These are phyloP conservation scores for Xylaria sp. DNA, from an alignment of 2,329 filamentous ascomycete species.

Conservation along the genomic window DNA sequence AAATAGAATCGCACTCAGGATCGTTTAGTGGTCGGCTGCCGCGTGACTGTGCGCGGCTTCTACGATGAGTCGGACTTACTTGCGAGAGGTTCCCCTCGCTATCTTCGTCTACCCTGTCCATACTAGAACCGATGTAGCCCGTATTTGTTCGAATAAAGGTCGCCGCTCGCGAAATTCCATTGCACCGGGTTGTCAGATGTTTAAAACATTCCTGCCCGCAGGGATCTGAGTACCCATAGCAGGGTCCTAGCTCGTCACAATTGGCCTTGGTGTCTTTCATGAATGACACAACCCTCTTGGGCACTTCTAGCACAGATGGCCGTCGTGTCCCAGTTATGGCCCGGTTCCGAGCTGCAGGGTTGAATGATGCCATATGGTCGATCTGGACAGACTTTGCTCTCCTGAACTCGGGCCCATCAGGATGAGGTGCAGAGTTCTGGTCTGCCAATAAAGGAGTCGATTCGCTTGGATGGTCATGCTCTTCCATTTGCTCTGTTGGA, in stretches of 20 bases:
- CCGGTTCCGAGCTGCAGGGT: slow-evolving; percentile 41
- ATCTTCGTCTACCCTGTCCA: slow-evolving; percentile 47
- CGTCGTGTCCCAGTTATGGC: slow-evolving; percentile 54
- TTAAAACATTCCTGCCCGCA: slow-evolving; percentile 74
- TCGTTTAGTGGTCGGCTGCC: slow-evolving; percentile 45
- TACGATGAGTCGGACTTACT: slow-evolving; percentile 42
- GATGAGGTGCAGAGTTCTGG: slow-evolving; percentile 42
- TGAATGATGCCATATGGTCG: slow-evolving; percentile 36
- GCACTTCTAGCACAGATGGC: slow-evolving; percentile 65
- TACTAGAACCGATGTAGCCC: slow-evolving; percentile 48
- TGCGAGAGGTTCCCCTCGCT: slow-evolving; percentile 39
- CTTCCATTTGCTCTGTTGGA: slow-evolving; percentile 26
- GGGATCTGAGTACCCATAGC: slow-evolving; percentile 72
- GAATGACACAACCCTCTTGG: slow-evolving; percentile 69
- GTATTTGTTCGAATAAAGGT: slow-evolving; percentile 57
- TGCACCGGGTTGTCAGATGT: slow-evolving; percentile 58
- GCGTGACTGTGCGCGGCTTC: slow-evolving; percentile 46
- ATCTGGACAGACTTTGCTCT: slow-evolving; percentile 44
- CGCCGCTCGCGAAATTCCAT: slow-evolving; percentile 49
- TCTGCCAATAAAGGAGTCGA: slow-evolving; percentile 60
- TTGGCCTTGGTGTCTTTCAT: slow-evolving; percentile 72
- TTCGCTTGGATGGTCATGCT: slow-evolving; percentile 51
- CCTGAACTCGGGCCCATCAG: slow-evolving; percentile 42
- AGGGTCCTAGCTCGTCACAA: slow-evolving; percentile 69
- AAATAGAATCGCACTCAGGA: slow-evolving; percentile 42